Conservation (phyloP, 331 rosid genomes). For the Rosa hybrid region DNA sequence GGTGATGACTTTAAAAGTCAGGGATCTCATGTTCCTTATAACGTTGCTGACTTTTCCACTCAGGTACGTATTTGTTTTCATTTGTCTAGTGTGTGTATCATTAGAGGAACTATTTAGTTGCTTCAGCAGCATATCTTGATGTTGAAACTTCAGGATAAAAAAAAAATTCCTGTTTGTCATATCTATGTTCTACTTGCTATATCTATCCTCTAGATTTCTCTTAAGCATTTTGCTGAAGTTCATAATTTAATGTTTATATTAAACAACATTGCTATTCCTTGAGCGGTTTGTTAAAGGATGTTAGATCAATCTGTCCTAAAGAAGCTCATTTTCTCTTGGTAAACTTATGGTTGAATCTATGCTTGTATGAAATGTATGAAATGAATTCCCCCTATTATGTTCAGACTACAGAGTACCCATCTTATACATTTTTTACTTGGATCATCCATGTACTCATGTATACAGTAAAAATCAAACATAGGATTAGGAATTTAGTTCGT, state of each 20-base stretch:
- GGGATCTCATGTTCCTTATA: constrained; percentile 98
- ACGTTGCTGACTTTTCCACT: constrained; percentile 87
- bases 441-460: neutral
- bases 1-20: constrained; percentile 99
- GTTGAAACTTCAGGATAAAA: neutral
- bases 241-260: neutral
- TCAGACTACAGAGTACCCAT: neutral
- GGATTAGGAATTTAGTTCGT: neutral
- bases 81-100: neutral
- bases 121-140: constrained; percentile 3
- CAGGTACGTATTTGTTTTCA: constrained; percentile 51
- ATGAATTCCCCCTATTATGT: neutral
- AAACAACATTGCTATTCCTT: neutral
- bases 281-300: neutral
- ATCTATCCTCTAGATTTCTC: neutral
- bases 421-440: neutral
- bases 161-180: neutral
- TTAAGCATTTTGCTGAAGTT: neutral
- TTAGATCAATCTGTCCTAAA: neutral
- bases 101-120: neutral
- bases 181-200: neutral
- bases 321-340: neutral
- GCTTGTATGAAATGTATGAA: neutral
- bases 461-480: neutral
- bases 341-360: neutral